Base-by-base conservation (phyloP, 108 stramenopile species). In the Nitzschia palea region DNA sequence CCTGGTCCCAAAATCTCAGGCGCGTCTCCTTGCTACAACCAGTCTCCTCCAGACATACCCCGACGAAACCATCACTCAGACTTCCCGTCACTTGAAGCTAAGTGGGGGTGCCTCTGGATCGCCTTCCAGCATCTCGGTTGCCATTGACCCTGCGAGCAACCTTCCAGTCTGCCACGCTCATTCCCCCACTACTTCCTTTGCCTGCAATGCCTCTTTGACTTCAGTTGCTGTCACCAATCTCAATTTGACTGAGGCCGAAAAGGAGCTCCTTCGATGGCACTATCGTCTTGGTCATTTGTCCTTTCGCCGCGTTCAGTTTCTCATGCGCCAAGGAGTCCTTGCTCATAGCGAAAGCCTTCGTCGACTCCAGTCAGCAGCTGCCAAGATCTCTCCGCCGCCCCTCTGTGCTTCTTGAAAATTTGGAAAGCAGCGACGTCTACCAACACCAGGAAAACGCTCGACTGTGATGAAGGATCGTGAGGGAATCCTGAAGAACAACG, bases 221-320 rank as follows among this genome's bases (percentile, higher is more conserved):
- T 17, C 34, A 8, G 34, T 3, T 28, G 4, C 37, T n/a, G n/a
- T n/a, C 51, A 40, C 37, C 3, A 82, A 82, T 53, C 51, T 48
- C 23, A 83, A 79, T 44, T 62, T 79, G 5, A 69, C 48, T 23
- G 25, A 36, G 17, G 29, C 55, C 20, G 52, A 79, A 31, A 76
- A 73, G n/a, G 65, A 73, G 35, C 55, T 79, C 0, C 45, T 79
- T 12, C 43, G 2, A 4, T 67, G 61, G 63, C 81, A 82, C 45
- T 68, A 47, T n/a, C 40, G 33, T 8, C 42, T 74, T 33, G 76
- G 77, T 1, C 79, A 80, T 44, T 6, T 44, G 8, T 22, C 54
- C 6, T 43, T 68, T 15, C 58, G 50, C 10, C 32, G 66, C 58
- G 30, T 73, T 35, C 65, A 45, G 12, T 22, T 53, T 22, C 56